Evolutionary conservation across 1,139 yeast genomes (phyloP).

Genomic region (Wickerhamiella pararugosa): DNA sequence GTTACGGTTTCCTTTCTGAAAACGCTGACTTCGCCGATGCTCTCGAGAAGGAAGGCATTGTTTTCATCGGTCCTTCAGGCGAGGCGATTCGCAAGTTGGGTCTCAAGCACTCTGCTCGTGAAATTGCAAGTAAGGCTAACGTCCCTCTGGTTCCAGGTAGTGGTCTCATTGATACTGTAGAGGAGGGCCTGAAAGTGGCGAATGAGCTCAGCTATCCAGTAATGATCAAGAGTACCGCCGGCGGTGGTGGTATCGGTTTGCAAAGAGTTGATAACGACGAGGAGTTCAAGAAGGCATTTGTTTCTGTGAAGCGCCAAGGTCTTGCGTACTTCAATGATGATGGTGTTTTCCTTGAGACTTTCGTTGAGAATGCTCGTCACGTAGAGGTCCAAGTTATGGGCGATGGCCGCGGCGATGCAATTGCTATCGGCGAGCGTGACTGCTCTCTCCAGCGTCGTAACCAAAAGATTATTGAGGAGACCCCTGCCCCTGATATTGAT

Average conservation of each 20-base stretch:
- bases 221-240: conserved; percentile 95
- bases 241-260: conserved; percentile 98
- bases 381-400: conserved; percentile 95
- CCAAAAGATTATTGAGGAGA: conserved; percentile 91
- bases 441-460: conserved; percentile 95
- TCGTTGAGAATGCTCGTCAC: conserved; percentile 87
- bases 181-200: conserved; percentile 69
- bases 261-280: conserved; percentile 75
- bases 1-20: conserved; percentile 92
- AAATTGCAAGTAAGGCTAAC: conserved; percentile 71
- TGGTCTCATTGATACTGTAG: conserved; percentile 51
- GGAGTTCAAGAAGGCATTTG: conserved; percentile 72
- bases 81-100: conserved; percentile 84
- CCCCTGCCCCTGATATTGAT: conserved; percentile 92
- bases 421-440: conserved; percentile 92
- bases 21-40: conserved; percentile 92
- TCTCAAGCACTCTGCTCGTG: conserved; percentile 90
- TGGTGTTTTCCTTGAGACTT: conserved; percentile 87
- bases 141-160: conserved; percentile 97
- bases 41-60: conserved; percentile 66
- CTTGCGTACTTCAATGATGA: conserved; percentile 84
- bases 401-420: conserved; percentile 82
- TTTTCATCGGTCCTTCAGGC: conserved; percentile 91
- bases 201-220: conserved; percentile 70
- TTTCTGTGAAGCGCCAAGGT: conserved; percentile 88